Conservation (phyloP, 768 basidiomycete species). For the Saitozyma podzolica region DNA sequence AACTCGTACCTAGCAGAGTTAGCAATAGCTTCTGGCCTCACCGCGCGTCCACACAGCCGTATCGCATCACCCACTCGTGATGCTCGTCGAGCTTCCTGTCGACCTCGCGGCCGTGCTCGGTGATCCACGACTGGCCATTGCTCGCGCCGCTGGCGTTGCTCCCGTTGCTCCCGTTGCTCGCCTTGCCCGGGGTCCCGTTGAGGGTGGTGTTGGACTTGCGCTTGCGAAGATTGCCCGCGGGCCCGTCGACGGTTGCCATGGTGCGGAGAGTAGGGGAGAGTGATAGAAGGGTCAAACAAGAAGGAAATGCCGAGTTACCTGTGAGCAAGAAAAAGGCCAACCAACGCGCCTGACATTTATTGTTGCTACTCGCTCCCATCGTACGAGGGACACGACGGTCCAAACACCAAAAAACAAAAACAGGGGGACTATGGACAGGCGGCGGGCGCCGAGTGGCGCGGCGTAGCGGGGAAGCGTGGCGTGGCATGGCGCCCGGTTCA, state of each 20-base stretch:
- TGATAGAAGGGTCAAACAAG: too few species aligned
- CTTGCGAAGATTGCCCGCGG: conserved; percentile 24
- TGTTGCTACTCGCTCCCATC: too few species aligned
- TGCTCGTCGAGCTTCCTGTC: conserved; percentile 76
- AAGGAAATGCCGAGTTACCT: too few species aligned
- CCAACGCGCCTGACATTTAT: too few species aligned
- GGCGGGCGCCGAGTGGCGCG: too few species aligned
- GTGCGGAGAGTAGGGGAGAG: not conserved
- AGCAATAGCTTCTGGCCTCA: not conserved
- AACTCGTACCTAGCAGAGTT: conserved; percentile 77
- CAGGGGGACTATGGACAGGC: too few species aligned
- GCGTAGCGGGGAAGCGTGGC: too few species aligned
- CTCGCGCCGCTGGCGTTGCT: conserved; percentile 18
- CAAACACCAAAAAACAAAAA: too few species aligned
- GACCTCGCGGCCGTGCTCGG: conserved; percentile 70
- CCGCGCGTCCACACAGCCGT: not conserved
- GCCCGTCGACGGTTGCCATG: conserved; percentile 11
- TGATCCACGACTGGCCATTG: conserved; percentile 30
- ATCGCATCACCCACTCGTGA: conserved; percentile 56
- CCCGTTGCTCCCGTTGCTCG: conserved; percentile 31
- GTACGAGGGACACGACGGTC: too few species aligned
- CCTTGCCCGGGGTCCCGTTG: conserved; percentile 19
- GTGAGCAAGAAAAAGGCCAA: too few species aligned
- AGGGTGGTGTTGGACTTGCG: conserved; percentile 15
- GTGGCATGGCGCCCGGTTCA: too few species aligned